A percentile compares a stretch with the other conserved stretches of the same genome.
These are phyloP conservation scores for Abelmoschus esculentus DNA, from an alignment of 345 rosid genomes.

Conservation along the genomic window DNA sequence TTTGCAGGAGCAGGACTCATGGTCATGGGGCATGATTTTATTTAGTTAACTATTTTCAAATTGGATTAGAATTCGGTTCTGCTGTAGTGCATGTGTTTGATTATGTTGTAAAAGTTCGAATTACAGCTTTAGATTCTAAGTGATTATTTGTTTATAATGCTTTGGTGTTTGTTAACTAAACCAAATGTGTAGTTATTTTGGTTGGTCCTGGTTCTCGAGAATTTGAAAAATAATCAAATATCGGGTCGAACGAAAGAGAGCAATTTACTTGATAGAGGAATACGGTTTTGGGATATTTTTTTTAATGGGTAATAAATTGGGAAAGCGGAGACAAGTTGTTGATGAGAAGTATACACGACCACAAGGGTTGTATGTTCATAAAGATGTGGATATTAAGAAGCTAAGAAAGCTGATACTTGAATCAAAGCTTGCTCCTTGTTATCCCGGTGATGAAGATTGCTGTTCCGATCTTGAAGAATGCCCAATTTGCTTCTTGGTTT, in stretches of 20 bases:
- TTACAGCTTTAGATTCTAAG: conserved; percentile 13
- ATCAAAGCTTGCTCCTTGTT: conserved; percentile 97
- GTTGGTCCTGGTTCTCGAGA: conserved; percentile 17
- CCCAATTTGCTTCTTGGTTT: conserved; percentile 95
- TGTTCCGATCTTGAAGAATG: conserved; percentile 82
- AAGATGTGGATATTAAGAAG: conserved; percentile 95
- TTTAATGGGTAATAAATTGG: conserved; percentile 93
- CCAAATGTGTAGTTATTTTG: conserved; percentile 7
- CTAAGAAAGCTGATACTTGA: conserved; percentile 88
- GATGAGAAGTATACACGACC: conserved; percentile 88
- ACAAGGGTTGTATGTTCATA: conserved; percentile 83
- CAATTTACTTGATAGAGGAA: neutral
- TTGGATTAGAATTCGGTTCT: neutral
- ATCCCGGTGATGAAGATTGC: conserved; percentile 84
- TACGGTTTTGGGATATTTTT: neutral
- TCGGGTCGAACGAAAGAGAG: neutral
- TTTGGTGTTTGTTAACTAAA: conserved; percentile 2
- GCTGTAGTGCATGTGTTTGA: neutral
- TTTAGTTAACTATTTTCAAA: neutral
- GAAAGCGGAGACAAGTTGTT: conserved; percentile 76
- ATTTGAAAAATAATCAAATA: conserved; percentile 6
- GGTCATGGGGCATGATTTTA: neutral
- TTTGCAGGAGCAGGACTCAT: conserved; percentile 23
- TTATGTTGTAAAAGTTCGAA: conserved; percentile 5
- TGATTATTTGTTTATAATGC: neutral